phyloP scores from a whole-genome alignment of 306 rosid genomes.

The Quercus cerris region DNA sequence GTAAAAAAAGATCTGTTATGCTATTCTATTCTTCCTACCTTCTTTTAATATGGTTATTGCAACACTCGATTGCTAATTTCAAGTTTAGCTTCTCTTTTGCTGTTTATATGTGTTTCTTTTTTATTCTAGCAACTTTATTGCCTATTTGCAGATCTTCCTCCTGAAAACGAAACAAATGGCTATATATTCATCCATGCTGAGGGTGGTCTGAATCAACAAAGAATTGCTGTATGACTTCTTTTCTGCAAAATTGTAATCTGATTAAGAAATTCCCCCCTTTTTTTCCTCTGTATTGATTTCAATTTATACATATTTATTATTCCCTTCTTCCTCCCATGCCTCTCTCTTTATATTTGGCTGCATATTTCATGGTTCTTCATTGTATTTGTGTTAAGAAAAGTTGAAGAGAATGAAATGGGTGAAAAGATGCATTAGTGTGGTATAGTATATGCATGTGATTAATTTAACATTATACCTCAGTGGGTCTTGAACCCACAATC shows the following conservation, averaged over 20 bases:
- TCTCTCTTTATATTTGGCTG: neutral
- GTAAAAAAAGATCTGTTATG: neutral
- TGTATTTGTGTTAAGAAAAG: neutral
- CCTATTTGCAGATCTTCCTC: conserved; percentile 70
- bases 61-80: neutral
- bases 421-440: neutral
- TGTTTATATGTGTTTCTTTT: neutral
- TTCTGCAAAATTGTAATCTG: conserved; percentile 10
- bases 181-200: conserved; percentile 95
- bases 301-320: conserved; percentile 1
- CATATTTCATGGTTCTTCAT: conserved; percentile 9
- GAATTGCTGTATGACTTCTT: conserved; percentile 74
- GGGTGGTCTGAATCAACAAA: conserved; percentile 95
- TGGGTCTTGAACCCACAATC: too few species aligned
- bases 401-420: neutral
- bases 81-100: neutral
- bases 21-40: neutral
- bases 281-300: neutral
- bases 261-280: neutral
- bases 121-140: conserved; percentile 15
- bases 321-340: neutral
- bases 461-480: neutral
- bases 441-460: neutral
- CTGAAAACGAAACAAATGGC: conserved; percentile 83
- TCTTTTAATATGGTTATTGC: neutral